phyloP scores from a whole-genome alignment of 176 grass and related monocot genomes.

The Raddia distichophylla region DNA sequence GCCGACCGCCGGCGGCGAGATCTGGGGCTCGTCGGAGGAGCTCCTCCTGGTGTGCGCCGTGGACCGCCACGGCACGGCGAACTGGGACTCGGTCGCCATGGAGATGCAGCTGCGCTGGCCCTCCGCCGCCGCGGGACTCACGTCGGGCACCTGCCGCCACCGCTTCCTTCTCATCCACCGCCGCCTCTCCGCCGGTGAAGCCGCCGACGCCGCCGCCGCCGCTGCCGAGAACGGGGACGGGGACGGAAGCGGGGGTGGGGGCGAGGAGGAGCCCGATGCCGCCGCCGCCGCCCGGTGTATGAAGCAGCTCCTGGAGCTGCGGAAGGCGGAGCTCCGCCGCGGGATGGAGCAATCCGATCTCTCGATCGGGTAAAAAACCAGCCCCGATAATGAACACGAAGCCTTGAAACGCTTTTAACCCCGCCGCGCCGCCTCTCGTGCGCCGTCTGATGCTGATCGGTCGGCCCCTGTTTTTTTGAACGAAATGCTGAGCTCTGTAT shows the following conservation, averaged over 20 bases:
- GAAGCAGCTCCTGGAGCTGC: conserved; percentile 76
- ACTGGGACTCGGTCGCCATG: conserved; percentile 76
- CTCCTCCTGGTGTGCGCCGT: conserved; percentile 76
- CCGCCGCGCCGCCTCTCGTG: neutral
- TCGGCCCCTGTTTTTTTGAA: conserved; percentile 16
- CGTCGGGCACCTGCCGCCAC: conserved; percentile 55
- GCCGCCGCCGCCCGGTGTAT: conserved; percentile 48
- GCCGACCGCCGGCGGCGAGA: conserved; percentile 45
- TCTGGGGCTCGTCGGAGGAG: conserved; percentile 94
- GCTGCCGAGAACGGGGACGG: neutral
- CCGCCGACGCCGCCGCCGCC: neutral
- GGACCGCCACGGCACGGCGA: conserved; percentile 62
- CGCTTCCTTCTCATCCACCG: conserved; percentile 59
- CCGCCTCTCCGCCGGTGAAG: conserved; percentile 52
- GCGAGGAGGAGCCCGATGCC: conserved; percentile 30
- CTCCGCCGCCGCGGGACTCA: conserved; percentile 38
- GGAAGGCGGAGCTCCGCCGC: conserved; percentile 81
- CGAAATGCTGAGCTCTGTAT: conserved; percentile 16
- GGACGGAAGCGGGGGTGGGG: neutral
- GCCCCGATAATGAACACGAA: conserved; percentile 26
- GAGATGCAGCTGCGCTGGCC: conserved; percentile 64
- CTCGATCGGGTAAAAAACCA: conserved; percentile 74
- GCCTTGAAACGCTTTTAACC: conserved; percentile 20
- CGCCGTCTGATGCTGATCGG: conserved; percentile 50
- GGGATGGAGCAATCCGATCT: conserved; percentile 86